A percentile compares a stretch with the other conserved stretches of the same genome.
Conservation (phyloP, 2,329 filamentous ascomycete genomes). For the Alternaria conjuncta region DNA sequence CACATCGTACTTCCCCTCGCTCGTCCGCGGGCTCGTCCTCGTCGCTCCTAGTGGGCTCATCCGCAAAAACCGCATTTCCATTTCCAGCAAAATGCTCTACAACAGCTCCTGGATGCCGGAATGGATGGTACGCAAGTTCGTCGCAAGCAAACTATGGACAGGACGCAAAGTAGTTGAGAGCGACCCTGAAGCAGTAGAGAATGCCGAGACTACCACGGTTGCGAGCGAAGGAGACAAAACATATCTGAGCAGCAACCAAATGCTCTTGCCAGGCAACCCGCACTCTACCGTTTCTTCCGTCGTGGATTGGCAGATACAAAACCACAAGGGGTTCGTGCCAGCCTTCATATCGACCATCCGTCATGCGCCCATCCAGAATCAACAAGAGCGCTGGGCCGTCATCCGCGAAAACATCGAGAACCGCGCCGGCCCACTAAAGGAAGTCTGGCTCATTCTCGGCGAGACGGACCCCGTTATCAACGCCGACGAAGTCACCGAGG, state of each 20-base stretch:
- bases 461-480: constrained; percentile 70
- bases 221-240: constrained; percentile 24
- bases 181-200: constrained; percentile 29
- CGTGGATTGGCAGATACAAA: constrained; percentile 71
- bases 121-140: constrained; percentile 58
- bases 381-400: constrained; percentile 66
- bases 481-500: constrained; percentile 67
- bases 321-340: constrained; percentile 71
- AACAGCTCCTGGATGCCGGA: constrained; percentile 66
- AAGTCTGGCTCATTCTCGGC: constrained; percentile 71
- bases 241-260: constrained; percentile 26
- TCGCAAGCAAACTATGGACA: constrained; percentile 39
- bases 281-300: constrained; percentile 66
- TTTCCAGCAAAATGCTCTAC: constrained; percentile 69
- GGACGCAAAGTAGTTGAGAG: constrained; percentile 36
- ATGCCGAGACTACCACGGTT: constrained; percentile 19
- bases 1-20: constrained; percentile 69
- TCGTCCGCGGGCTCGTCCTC: constrained; percentile 74
- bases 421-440: constrained; percentile 49
- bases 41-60: constrained; percentile 82
- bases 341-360: constrained; percentile 76
- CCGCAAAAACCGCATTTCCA: constrained; percentile 66
- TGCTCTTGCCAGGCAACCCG: constrained; percentile 60
- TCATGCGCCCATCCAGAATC: constrained; percentile 71
- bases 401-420: constrained; percentile 54